phyloP scores from a whole-genome alignment of 176 grass and related monocot species.

The Guadua angustifolia region DNA sequence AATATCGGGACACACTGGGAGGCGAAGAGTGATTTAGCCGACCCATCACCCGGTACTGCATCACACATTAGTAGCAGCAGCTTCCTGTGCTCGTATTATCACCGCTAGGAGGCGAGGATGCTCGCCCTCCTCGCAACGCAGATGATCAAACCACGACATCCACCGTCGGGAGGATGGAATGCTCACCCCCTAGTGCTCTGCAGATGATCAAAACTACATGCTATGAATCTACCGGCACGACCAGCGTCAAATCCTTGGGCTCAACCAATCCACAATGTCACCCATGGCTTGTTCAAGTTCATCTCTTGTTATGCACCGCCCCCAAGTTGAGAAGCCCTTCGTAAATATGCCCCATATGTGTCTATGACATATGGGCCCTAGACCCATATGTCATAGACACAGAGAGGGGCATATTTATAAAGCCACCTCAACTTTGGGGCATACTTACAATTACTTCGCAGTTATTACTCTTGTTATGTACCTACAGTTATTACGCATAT shows the following conservation, averaged over 20 bases:
- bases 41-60: conserved; percentile 19
- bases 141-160: conserved; percentile 35
- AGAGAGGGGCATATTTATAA: no score
- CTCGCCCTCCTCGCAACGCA: conserved; percentile 19
- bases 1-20: conserved; percentile 36
- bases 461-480: no score
- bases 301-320: no score
- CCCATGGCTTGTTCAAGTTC: no score
- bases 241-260: conserved; percentile 43
- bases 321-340: no score
- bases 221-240: background rate
- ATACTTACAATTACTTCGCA: no score
- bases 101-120: conserved; percentile 19
- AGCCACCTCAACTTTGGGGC: no score
- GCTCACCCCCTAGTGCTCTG: conserved; percentile 28
- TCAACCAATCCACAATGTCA: conserved; percentile 75
- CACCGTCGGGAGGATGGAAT: conserved; percentile 3
- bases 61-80: background rate
- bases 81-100: background rate
- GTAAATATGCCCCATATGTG: no score
- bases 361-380: no score
- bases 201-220: conserved; percentile 11
- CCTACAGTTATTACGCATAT: no score
- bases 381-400: no score
- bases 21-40: conserved; percentile 8